Evolutionary conservation across 371 early-diverging fungal genomes (phyloP), one percentile per base, ranked within the genome.

Genomic region (Mucor racemosus): DNA sequence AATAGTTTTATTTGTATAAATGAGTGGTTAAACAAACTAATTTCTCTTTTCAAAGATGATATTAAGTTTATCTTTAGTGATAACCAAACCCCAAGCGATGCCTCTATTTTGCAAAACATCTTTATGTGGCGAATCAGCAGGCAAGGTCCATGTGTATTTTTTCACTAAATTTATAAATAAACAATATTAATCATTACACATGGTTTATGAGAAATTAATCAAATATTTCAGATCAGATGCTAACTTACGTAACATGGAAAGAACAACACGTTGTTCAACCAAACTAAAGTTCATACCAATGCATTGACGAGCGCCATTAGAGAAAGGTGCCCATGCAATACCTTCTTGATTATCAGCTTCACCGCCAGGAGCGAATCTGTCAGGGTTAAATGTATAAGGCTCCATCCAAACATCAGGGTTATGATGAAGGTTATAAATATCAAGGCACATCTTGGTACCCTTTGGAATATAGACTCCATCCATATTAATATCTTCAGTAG

Each of bases 221-320:
- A 26, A 19, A 39, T 7, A 40, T 39, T 15, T 33, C 26, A 33
- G 17, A 31, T 38, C 5, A 38, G 13, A 38, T 58, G 9, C 1
- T 9, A 59, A 62, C 42, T 60, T 65, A 69, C 64, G 33, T 33
- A 88, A 56, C 75, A 82, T 74, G 15, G 77, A 67, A 13, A 84
- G 66, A 8, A 80, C 61, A 14, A 88, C 74, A 19, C 81, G 77
- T 67, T 83, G 84, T 36, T 84, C 82, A 26, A 77, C 67, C 38
- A 85, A 48, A n/a, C 82, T 78, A 71, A 86, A 84, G 53, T 80
- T 77, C 76, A 80, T 77, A 13, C 86, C 88, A 57, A 83, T 76
- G 60, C 88, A 88, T 69, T 81, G 75, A 36, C 86, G 78, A 15
- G 67, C 60, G 21, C 86, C 86, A 35, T 72, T 73, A 57, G 78